Percentiles rank a stretch among this genome's conserved stretches.
Evolutionary conservation across 495 filamentous ascomycete species (phyloP).

Genomic region (Trichocladium antarcticum): DNA sequence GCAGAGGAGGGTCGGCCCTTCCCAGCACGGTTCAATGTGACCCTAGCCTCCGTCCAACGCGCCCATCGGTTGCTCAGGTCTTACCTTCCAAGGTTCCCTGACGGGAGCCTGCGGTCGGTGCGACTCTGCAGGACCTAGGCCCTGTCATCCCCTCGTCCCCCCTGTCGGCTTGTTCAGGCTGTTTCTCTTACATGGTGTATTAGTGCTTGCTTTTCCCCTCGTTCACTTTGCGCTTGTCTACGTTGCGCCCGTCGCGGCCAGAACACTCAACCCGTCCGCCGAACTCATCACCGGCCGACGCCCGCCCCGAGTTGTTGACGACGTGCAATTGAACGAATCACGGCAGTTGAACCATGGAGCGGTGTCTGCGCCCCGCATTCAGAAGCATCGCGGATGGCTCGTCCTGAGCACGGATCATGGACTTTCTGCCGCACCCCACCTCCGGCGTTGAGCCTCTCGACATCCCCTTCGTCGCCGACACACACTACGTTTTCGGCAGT

Average conservation of each 20-base stretch:
- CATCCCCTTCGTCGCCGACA: slow-evolving; percentile 20
- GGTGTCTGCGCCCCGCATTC: slow-evolving; percentile 8
- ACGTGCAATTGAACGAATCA: too few species aligned
- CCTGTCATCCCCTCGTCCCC: not conserved
- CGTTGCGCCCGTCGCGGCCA: too few species aligned
- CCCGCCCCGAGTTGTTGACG: too few species aligned
- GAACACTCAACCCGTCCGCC: too few species aligned
- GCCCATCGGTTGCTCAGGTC: not conserved
- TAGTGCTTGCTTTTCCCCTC: too few species aligned
- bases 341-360: slow-evolving; percentile 7
- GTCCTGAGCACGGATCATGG: slow-evolving; percentile 10
- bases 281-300: too few species aligned
- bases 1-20: not conserved
- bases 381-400: slow-evolving; percentile 1
- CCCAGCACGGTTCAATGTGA: not conserved
- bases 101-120: not conserved
- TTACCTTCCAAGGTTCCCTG: not conserved
- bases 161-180: not conserved
- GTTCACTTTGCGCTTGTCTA: not conserved
- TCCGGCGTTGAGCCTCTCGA: slow-evolving; percentile 17
- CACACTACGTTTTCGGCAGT: slow-evolving; percentile 14
- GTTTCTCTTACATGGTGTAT: not conserved
- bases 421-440: slow-evolving; percentile 18
- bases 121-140: not conserved
- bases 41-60: not conserved